Percentiles rank a stretch among this genome's conserved stretches.
Evolutionary conservation across 1,284 basidiomycete species (phyloP).

Genomic region (Malassezia globosa): DNA sequence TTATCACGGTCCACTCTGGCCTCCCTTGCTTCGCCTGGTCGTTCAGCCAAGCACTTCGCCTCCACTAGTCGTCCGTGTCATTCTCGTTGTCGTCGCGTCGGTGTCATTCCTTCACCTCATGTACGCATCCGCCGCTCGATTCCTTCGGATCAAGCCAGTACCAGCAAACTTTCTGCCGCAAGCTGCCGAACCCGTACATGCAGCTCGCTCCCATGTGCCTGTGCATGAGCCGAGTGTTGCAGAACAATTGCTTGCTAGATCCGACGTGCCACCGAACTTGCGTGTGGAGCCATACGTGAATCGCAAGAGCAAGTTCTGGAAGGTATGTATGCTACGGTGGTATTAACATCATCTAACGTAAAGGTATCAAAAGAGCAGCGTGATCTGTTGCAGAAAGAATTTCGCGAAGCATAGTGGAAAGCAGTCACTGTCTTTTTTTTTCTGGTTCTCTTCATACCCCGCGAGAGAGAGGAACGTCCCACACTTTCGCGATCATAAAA

Average conservation of each 20-base stretch:
- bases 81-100: background rate
- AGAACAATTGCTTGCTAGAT: constrained; percentile 1
- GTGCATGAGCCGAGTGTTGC: constrained; percentile 1
- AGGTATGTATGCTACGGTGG: constrained; percentile 8
- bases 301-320: constrained; percentile 16
- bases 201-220: background rate
- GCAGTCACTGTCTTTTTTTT: background rate
- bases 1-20: too few species aligned
- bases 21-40: too few species aligned
- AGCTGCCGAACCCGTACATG: background rate
- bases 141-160: constrained; percentile 11
- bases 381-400: background rate
- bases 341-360: constrained; percentile 2
- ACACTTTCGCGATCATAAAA: too few species aligned
- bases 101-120: background rate
- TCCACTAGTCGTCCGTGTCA: background rate
- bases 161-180: background rate
- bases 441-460: constrained; percentile 1
- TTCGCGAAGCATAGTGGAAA: background rate
- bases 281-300: constrained; percentile 11
- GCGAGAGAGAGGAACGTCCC: too few species aligned
- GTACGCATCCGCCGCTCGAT: background rate
- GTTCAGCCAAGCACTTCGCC: background rate
- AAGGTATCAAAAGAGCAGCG: constrained; percentile 4
- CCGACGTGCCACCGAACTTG: constrained; percentile 9